Evolutionary conservation across 148 eudicot species (phyloP).

Genomic region (Vaccinium darrowii): DNA sequence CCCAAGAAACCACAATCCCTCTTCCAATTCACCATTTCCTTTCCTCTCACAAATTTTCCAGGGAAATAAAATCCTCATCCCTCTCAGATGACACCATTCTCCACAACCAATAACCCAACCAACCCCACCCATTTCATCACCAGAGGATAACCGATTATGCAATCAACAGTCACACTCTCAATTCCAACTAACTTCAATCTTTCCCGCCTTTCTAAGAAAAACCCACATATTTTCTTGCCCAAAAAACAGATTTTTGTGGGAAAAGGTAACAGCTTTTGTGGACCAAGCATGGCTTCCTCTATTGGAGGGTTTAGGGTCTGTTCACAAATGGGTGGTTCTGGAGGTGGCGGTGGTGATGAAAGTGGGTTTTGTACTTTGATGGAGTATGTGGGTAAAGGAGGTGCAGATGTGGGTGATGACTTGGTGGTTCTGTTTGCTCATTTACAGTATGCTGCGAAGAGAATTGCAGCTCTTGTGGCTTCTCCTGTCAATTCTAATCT

Average conservation of each 20-base stretch:
- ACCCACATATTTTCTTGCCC: constrained; percentile 26
- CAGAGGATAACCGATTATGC: constrained; percentile 25
- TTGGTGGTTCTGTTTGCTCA: constrained; percentile 69
- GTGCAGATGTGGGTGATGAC: constrained; percentile 77
- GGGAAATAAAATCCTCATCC: constrained; percentile 3
- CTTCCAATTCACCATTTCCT: not conserved
- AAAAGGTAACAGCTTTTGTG: not conserved
- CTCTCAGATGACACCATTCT: constrained; percentile 9
- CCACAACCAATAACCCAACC: not conserved
- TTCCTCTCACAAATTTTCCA: not conserved
- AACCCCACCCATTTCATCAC: constrained; percentile 7
- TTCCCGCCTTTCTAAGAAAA: constrained; percentile 15
- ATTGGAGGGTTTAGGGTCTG: constrained; percentile 36
- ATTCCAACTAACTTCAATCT: constrained; percentile 23
- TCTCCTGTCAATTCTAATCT: constrained; percentile 68
- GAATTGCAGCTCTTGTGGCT: constrained; percentile 83
- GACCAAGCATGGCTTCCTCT: constrained; percentile 44
- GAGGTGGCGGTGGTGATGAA: constrained; percentile 8
- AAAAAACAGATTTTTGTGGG: constrained; percentile 3
- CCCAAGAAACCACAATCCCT: not conserved
- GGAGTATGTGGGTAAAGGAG: constrained; percentile 68
- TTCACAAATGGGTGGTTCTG: constrained; percentile 31
- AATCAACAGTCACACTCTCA: constrained; percentile 33
- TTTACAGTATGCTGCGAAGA: constrained; percentile 82
- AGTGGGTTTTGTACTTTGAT: constrained; percentile 49